Percentiles rank a stretch among this genome's conserved stretches.
phyloP scores from a whole-genome alignment of 2,329 filamentous ascomycete genomes.

The Cryphonectria nitschkei region DNA sequence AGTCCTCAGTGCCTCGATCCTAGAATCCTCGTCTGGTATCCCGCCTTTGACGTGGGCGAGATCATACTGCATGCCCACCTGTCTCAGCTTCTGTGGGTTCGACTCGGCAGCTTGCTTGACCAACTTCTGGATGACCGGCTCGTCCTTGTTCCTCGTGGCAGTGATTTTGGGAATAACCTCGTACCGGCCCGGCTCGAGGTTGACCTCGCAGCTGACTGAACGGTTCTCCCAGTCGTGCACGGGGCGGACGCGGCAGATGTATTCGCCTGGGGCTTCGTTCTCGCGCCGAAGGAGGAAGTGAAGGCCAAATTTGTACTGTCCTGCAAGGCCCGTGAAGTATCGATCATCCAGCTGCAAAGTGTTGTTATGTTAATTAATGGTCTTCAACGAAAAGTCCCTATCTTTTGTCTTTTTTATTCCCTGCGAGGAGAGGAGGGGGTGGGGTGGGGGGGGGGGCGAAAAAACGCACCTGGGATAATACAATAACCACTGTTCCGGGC shows the following conservation, averaged over 20 bases:
- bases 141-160: conserved; percentile 49
- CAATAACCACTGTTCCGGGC: conserved; percentile 47
- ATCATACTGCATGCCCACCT: conserved; percentile 63
- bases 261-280: conserved; percentile 34
- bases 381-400: too few species aligned
- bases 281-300: conserved; percentile 48
- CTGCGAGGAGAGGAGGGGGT: too few species aligned
- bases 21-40: conserved; percentile 52
- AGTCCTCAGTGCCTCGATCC: conserved; percentile 36
- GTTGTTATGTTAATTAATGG: too few species aligned
- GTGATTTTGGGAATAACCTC: conserved; percentile 71
- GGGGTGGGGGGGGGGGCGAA: too few species aligned
- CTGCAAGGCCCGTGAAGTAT: conserved; percentile 50
- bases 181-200: conserved; percentile 70
- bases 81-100: conserved; percentile 66
- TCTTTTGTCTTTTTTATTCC: too few species aligned
- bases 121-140: conserved; percentile 60
- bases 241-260: conserved; percentile 41
- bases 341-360: conserved; percentile 44
- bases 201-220: conserved; percentile 72
- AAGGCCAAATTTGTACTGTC: conserved; percentile 47
- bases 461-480: conserved; percentile 42
- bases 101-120: conserved; percentile 51
- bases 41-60: conserved; percentile 63
- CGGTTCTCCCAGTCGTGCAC: conserved; percentile 54